Conservation (phyloP, 495 filamentous ascomycete genomes). For the Aspergillus sparsus region DNA sequence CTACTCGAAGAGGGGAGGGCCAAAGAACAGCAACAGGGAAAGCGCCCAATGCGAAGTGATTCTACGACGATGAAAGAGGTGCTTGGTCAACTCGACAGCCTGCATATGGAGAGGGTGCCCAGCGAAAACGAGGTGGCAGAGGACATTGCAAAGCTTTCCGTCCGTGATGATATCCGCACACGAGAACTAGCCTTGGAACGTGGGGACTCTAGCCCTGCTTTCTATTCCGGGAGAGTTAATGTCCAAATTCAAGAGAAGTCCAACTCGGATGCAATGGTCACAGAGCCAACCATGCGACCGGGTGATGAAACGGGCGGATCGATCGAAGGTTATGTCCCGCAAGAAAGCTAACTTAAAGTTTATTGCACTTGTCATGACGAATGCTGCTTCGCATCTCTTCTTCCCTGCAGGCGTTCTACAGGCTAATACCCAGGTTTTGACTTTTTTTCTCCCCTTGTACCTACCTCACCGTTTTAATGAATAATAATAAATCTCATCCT, state of each 20-base stretch:
- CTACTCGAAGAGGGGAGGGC: conserved; percentile 54
- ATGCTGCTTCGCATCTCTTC: no score
- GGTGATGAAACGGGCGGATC: conserved; percentile 43
- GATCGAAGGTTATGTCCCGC: conserved; percentile 50
- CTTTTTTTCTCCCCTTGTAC: neutral
- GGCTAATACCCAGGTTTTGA: conserved; percentile 17
- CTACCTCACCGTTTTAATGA: neutral
- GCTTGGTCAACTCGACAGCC: conserved; percentile 33
- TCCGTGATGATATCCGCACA: conserved; percentile 32
- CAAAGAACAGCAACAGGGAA: conserved; percentile 21
- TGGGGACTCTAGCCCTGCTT: conserved; percentile 39
- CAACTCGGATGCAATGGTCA: conserved; percentile 17
- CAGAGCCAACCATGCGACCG: conserved; percentile 36
- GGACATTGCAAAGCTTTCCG: conserved; percentile 22
- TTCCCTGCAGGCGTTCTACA: conserved; percentile 15
- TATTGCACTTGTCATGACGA: no score
- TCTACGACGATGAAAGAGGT: conserved; percentile 27
- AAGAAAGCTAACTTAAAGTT: conserved; percentile 13
- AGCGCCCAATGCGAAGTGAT: conserved; percentile 13
- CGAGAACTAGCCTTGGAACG: conserved; percentile 50
- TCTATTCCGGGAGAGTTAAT: conserved; percentile 38
- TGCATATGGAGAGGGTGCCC: conserved; percentile 25
- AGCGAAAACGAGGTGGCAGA: conserved; percentile 26
- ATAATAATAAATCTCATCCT: no score
- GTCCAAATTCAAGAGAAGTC: conserved; percentile 45